Base-by-base conservation (phyloP, 2,329 filamentous ascomycete genomes). In the Colletotrichum lindemuthianum region DNA sequence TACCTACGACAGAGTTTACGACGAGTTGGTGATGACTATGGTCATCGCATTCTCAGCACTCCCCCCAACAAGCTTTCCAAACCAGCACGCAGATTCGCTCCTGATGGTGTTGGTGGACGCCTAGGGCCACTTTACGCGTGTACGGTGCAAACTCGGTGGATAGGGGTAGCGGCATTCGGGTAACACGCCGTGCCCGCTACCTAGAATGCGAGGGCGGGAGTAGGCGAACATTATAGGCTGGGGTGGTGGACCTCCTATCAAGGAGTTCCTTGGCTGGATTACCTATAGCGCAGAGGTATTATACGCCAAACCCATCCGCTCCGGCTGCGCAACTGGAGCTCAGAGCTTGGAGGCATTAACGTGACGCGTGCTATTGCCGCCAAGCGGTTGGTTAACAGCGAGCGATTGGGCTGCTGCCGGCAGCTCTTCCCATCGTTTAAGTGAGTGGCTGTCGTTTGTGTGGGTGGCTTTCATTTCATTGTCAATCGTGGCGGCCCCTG, bases 111-210 rank as follows among this genome's bases (percentile, higher is more conserved):
- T 52, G 41, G 48, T 44, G 51, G 40, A 16, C 16, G 45, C 37
- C n/a, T 36, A 59, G 73, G 71, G 72, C 69, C 65, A 70, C 64
- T 56, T 58, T 57, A 67, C 64, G 60, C 52, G 72, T 72, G 59
- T 58, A 66, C 60, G 24, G 24, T 24, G 24, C 24, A 24, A 24
- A 64, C n/a, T 45, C 53, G 33, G 53, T 54, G 43, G 45, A 48
- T 48, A 13, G 36, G 39, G 50, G 33, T 43, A 24, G 43, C 59
- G 34, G 32, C 56, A 37, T 24, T 32, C 43, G 37, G 49, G 43
- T 43, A 37, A 47, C 48, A 54, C 54, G 40, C 50, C 60, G 48
- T 39, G 49, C 53, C 33, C 63, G 49, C 63, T 37, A 41, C 41
- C 60, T 24, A 40, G 52, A 44, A 32, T 48, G 40, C 32, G 52